phyloP scores from a whole-genome alignment of 768 basidiomycete species.

The Tephrocybe sp. region DNA sequence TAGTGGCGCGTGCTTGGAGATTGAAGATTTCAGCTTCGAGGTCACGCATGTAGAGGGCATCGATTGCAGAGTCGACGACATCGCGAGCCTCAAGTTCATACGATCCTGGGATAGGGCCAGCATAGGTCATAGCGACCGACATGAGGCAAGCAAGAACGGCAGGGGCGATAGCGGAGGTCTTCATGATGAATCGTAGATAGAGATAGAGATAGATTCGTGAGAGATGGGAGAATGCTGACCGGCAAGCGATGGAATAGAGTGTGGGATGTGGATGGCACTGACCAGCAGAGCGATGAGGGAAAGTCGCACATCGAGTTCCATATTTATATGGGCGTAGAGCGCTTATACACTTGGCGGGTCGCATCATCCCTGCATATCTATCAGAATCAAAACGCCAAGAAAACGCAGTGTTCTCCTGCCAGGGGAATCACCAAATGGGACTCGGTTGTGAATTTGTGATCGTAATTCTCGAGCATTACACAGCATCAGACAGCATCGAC shows the following conservation, averaged over 20 bases:
- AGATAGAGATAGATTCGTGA: neutral
- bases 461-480: too few relatives aligned
- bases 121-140: neutral
- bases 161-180: neutral
- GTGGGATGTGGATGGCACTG: neutral
- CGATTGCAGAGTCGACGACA: neutral
- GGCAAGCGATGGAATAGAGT: neutral
- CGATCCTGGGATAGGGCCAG: neutral
- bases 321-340: too few relatives aligned
- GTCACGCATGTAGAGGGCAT: neutral
- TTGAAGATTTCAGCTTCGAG: neutral
- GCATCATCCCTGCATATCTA: too few relatives aligned
- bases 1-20: neutral
- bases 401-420: too few relatives aligned
- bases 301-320: too few relatives aligned
- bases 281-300: conserved; percentile 1
- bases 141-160: neutral
- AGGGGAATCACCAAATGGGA: too few relatives aligned
- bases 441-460: too few relatives aligned
- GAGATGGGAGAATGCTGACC: neutral
- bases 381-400: too few relatives aligned
- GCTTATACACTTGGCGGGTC: too few relatives aligned
- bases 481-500: too few relatives aligned
- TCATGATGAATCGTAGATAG: neutral
- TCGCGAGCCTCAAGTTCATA: neutral